Percentiles rank a stretch among this genome's conserved stretches.
Conservation (phyloP, 345 rosid genomes). For the Camelina neglecta region DNA sequence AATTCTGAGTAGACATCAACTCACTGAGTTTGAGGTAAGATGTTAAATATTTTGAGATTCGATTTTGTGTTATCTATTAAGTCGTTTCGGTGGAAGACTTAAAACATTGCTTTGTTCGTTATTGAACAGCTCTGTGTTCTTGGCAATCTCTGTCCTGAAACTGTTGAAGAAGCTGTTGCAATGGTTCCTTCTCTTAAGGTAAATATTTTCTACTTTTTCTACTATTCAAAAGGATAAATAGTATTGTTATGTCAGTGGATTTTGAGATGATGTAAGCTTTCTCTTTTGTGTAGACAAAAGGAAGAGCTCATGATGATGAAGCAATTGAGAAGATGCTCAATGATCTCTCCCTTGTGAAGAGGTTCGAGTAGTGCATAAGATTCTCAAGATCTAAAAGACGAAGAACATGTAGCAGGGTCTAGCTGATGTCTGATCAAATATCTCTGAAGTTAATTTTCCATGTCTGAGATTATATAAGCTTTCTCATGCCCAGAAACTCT, state of each 20-base stretch:
- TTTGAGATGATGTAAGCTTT: constrained; percentile 27
- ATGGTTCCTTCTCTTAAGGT: constrained; percentile 99
- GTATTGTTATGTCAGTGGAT: constrained; percentile 11
- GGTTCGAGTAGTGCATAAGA: constrained; percentile 59
- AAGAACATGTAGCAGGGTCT: neutral
- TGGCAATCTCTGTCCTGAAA: constrained; percentile 97
- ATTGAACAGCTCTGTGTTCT: constrained; percentile 90
- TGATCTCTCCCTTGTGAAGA: constrained; percentile 85
- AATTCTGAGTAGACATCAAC: constrained; percentile 81
- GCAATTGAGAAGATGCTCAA: constrained; percentile 92
- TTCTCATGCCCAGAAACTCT: constrained; percentile 3
- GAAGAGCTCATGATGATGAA: constrained; percentile 81
- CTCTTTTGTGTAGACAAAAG: constrained; percentile 67
- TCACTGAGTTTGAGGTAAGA: constrained; percentile 93
- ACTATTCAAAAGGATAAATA: neutral
- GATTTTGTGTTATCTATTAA: constrained; percentile 15
- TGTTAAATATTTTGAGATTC: constrained; percentile 14
- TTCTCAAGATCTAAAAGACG: constrained; percentile 14
- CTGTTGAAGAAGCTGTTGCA: constrained; percentile 96
- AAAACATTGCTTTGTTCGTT: constrained; percentile 17
- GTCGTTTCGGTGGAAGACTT: neutral
- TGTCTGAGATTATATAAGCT: constrained; percentile 11
- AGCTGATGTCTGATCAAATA: constrained; percentile 5
- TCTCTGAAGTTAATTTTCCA: neutral
- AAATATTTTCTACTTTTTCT: constrained; percentile 8